phyloP scores from a whole-genome alignment of 768 basidiomycete genomes.

The Chalciporus sphaerocephalus region DNA sequence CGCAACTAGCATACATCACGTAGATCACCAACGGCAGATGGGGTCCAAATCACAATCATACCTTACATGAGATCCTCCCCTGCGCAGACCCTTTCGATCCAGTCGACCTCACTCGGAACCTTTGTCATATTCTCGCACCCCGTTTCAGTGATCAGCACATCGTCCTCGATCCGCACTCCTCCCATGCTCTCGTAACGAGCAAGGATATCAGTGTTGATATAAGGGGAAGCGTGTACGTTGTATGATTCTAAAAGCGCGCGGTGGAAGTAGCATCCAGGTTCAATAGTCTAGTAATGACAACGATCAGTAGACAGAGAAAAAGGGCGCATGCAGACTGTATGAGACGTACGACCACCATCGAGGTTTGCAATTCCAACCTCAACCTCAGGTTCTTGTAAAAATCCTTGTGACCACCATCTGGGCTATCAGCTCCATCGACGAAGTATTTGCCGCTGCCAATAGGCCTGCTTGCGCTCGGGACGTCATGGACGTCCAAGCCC shows the following conservation, averaged over 20 bases:
- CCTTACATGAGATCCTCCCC: constrained; percentile 38
- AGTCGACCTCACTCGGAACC: constrained; percentile 74
- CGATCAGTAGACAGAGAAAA: not conserved
- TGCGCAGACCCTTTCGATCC: constrained; percentile 80
- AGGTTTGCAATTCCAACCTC: constrained; percentile 61
- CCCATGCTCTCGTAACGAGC: constrained; percentile 71
- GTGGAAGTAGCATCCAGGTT: constrained; percentile 87
- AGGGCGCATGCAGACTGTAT: not conserved
- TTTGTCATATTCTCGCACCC: constrained; percentile 85
- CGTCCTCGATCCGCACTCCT: constrained; percentile 93
- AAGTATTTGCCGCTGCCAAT: constrained; percentile 43
- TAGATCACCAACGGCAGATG: not conserved
- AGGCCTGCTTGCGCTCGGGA: constrained; percentile 79
- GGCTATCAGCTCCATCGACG: constrained; percentile 74
- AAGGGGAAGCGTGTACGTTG: constrained; percentile 49
- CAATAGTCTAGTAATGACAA: constrained; percentile 61
- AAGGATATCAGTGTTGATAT: constrained; percentile 36
- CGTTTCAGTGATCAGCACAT: constrained; percentile 67
- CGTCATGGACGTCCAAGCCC: constrained; percentile 94
- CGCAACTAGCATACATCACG: not conserved
- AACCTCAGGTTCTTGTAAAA: constrained; percentile 82
- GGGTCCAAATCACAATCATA: constrained; percentile 8
- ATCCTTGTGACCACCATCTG: constrained; percentile 53
- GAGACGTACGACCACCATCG: constrained; percentile 83
- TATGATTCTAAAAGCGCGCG: constrained; percentile 67